Conservation (phyloP, 495 filamentous ascomycete genomes). For the Trichoderma parareesei region DNA sequence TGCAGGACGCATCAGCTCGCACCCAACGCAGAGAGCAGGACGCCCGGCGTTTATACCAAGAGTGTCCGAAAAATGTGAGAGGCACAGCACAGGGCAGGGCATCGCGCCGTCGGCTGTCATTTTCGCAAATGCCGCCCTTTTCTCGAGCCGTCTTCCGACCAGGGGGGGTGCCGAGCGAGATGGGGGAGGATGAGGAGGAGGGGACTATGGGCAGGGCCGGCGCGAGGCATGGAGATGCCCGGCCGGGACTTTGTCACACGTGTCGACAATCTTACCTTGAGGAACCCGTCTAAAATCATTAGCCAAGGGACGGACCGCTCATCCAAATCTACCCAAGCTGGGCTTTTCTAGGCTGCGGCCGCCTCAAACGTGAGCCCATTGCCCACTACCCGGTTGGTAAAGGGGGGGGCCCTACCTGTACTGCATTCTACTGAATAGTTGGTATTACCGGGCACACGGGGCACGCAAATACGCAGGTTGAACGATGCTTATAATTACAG, state of each 20-base stretch:
- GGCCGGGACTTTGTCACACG: conserved; percentile 2
- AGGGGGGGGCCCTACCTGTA: neutral
- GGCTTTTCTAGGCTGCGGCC: neutral
- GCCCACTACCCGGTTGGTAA: neutral
- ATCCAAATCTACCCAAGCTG: neutral
- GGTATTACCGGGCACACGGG: neutral
- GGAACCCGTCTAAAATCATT: neutral
- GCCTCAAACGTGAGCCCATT: conserved; percentile 3
- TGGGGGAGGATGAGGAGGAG: neutral
- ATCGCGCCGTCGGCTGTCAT: conserved; percentile 3
- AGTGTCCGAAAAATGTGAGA: neutral
- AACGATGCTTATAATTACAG: neutral
- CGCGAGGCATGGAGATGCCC: neutral
- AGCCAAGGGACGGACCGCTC: conserved; percentile 5
- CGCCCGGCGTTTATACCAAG: conserved; percentile 4
- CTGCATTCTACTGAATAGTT: neutral
- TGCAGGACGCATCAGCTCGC: conserved; percentile 7
- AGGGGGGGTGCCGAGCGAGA: neutral
- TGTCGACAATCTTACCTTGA: conserved; percentile 6
- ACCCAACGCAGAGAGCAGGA: neutral
- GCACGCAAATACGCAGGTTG: neutral
- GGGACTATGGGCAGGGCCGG: neutral
- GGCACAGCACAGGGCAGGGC: neutral
- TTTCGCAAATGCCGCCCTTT: neutral
- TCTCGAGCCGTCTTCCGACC: neutral